phyloP scores from a whole-genome alignment of 2,329 filamentous ascomycete genomes.

The Diaporthe vaccinii region DNA sequence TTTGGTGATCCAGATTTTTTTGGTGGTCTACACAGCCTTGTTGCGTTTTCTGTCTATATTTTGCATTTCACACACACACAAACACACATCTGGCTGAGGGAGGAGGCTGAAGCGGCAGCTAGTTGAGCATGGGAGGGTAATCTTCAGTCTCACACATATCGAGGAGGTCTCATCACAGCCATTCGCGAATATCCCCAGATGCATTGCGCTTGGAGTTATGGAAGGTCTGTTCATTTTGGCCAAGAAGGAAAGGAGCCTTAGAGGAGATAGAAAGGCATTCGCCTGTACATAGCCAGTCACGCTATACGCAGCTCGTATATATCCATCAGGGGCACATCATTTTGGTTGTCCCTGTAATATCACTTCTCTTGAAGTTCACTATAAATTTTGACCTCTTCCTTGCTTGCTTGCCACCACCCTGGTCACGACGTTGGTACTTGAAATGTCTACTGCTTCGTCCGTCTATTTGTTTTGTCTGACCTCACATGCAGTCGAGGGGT shows the following conservation, averaged over 20 bases:
- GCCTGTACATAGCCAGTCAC: slow-evolving; percentile 31
- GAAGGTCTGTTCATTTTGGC: slow-evolving; percentile 20
- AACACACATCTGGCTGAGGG: background rate
- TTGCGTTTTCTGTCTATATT: slow-evolving; percentile 36
- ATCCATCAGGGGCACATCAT: slow-evolving; percentile 17
- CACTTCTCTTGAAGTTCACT: slow-evolving; percentile 29
- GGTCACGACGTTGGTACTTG: background rate
- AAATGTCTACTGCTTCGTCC: background rate
- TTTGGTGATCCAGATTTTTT: slow-evolving; percentile 33
- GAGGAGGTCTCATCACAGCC: slow-evolving; percentile 16
- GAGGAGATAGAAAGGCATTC: slow-evolving; percentile 17
- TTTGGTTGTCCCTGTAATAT: slow-evolving; percentile 24
- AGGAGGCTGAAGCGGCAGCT: background rate
- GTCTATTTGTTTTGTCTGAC: background rate
- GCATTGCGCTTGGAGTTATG: slow-evolving; percentile 36
- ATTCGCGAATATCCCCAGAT: slow-evolving; percentile 34
- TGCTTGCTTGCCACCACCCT: background rate
- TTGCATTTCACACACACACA: slow-evolving; percentile 23
- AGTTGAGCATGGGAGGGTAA: background rate
- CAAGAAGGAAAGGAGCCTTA: slow-evolving; percentile 16
- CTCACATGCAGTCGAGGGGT: background rate
- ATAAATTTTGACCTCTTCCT: background rate
- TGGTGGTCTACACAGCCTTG: slow-evolving; percentile 28
- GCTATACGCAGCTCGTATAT: slow-evolving; percentile 32
- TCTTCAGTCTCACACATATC: slow-evolving; percentile 16